Evolutionary conservation across 2,329 filamentous ascomycete species (phyloP).

Genomic region (Cadophora gregata): DNA sequence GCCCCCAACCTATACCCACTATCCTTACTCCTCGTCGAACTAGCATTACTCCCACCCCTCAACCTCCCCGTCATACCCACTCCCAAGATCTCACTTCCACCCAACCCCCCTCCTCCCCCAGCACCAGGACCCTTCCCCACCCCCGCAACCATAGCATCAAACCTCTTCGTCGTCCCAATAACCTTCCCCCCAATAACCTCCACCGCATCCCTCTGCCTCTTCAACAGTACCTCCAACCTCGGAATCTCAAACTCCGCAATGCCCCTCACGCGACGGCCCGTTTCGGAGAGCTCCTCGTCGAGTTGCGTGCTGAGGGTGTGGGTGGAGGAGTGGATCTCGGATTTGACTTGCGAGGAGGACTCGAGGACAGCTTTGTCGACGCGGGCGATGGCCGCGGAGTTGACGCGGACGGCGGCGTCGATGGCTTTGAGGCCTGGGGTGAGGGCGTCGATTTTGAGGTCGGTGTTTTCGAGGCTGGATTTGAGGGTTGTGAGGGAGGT

Average conservation of each 20-base stretch:
- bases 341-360: conserved; percentile 34
- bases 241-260: conserved; percentile 35
- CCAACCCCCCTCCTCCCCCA: conserved; percentile 2
- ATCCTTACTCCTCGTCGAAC: conserved; percentile 28
- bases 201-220: conserved; percentile 28
- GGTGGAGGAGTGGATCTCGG: conserved; percentile 29
- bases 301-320: conserved; percentile 25
- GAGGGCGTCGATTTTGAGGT: conserved; percentile 14
- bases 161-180: conserved; percentile 34
- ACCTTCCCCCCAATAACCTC: conserved; percentile 35
- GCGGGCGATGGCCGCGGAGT: conserved; percentile 34
- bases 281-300: conserved; percentile 34
- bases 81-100: conserved; percentile 5
- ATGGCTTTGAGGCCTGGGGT: conserved; percentile 6
- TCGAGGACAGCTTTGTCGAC: conserved; percentile 36
- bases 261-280: conserved; percentile 29
- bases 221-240: conserved; percentile 27
- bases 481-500: conserved; percentile 4
- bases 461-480: not conserved
- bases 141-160: conserved; percentile 33
- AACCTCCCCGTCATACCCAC: conserved; percentile 19
- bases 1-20: conserved; percentile 18
- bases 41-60: conserved; percentile 31
- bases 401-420: conserved; percentile 31
- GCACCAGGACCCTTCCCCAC: conserved; percentile 29